A percentile compares a stretch with the other conserved stretches of the same genome.
Evolutionary conservation across 106 monocot genomes (phyloP).

Genomic region (Vanilla planifolia): DNA sequence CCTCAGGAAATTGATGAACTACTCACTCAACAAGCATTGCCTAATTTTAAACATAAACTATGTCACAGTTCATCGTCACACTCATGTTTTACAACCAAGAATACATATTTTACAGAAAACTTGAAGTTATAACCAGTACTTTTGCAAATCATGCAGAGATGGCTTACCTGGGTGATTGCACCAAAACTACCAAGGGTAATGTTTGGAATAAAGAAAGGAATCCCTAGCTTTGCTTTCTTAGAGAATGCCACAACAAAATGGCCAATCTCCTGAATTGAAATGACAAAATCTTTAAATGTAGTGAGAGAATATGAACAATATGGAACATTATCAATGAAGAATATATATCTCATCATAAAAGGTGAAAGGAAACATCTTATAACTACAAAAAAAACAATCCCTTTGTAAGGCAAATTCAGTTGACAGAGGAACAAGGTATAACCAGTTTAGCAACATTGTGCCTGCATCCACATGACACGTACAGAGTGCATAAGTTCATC

Average conservation of each 20-base stretch:
- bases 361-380: neutral
- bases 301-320: neutral
- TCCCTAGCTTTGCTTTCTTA: constrained; percentile 78
- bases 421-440: no score
- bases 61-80: neutral
- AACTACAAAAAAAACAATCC: neutral
- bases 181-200: constrained; percentile 95
- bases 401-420: no score
- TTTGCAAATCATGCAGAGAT: constrained; percentile 2
- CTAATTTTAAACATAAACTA: neutral
- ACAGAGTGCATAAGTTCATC: no score
- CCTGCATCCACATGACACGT: no score
- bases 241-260: constrained; percentile 86
- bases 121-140: no score
- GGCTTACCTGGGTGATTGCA: constrained; percentile 92
- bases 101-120: neutral
- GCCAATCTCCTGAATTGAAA: constrained; percentile 67
- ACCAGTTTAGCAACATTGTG: no score
- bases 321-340: neutral
- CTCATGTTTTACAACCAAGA: neutral
- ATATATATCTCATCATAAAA: neutral
- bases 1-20: no score
- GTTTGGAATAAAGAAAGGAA: constrained; percentile 95
- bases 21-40: no score
- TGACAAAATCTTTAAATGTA: neutral